Evolutionary conservation across 2,329 filamentous ascomycete species (phyloP).

Genomic region (Immersiporthe knoxdaviesiana): DNA sequence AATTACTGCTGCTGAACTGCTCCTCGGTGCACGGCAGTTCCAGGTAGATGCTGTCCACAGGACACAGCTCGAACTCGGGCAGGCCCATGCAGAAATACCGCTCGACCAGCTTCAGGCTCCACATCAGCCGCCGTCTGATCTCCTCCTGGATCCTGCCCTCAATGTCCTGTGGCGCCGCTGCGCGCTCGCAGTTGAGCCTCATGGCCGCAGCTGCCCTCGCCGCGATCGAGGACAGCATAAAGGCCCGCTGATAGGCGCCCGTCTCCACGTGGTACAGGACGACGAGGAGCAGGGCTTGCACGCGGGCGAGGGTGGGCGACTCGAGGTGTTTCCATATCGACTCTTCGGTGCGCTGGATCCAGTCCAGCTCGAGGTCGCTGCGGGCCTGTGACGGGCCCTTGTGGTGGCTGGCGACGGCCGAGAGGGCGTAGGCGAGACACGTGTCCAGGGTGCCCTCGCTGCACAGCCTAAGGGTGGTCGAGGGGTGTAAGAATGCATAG

Average conservation of each 20-base stretch:
- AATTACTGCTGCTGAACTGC: constrained; percentile 39
- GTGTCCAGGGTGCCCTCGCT: constrained; percentile 23
- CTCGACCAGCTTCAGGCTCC: constrained; percentile 50
- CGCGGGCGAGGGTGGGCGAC: constrained; percentile 32
- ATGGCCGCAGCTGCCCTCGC: constrained; percentile 48
- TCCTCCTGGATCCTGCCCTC: constrained; percentile 45
- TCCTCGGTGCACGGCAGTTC: constrained; percentile 48
- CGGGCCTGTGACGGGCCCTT: constrained; percentile 10
- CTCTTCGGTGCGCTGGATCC: constrained; percentile 25
- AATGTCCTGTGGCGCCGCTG: constrained; percentile 37
- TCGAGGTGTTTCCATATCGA: constrained; percentile 33
- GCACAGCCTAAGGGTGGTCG: constrained; percentile 26
- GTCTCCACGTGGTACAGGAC: constrained; percentile 50
- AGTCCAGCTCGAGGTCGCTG: constrained; percentile 15
- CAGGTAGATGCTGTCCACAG: constrained; percentile 46
- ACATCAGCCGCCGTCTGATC: constrained; percentile 48
- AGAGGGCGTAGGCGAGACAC: constrained; percentile 23
- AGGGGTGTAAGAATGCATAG: constrained; percentile 28
- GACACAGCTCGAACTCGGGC: constrained; percentile 50
- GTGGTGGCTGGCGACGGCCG: constrained; percentile 27
- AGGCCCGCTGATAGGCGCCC: constrained; percentile 49
- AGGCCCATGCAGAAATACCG: constrained; percentile 47
- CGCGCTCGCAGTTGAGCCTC: constrained; percentile 47
- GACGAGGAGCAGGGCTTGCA: constrained; percentile 48
- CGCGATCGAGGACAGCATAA: constrained; percentile 49